These are phyloP conservation scores for Ophiostoma quercus DNA, from an alignment of 2,329 filamentous ascomycete genomes.

Conservation along the genomic window DNA sequence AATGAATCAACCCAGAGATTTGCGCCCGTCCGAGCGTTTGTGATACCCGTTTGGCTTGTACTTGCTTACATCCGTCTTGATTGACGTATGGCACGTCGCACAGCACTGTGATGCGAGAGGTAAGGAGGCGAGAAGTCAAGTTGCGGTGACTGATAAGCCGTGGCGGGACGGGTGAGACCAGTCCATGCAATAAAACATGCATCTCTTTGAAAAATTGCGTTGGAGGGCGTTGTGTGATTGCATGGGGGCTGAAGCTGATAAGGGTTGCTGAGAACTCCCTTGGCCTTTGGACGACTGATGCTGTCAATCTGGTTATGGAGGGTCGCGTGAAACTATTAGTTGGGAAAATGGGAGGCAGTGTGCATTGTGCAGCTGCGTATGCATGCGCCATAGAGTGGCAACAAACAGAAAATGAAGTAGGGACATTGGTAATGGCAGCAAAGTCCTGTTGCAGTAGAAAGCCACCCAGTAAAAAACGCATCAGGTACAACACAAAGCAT, in stretches of 20 bases:
- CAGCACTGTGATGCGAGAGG: neutral
- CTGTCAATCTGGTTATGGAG: neutral
- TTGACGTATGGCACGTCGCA: slow-evolving; percentile 4
- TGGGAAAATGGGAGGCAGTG: neutral
- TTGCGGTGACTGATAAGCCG: slow-evolving; percentile 11
- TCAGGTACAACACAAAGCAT: too few species aligned
- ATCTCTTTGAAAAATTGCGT: neutral
- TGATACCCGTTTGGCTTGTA: neutral
- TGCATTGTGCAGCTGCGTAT: neutral
- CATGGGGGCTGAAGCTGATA: neutral
- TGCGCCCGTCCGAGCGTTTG: neutral
- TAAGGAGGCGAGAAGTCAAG: neutral
- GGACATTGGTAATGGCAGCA: too few species aligned
- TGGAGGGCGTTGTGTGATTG: neutral
- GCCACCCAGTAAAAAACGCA: too few species aligned
- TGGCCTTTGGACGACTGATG: neutral
- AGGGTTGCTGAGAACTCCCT: neutral
- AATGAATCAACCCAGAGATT: neutral
- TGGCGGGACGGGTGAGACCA: slow-evolving; percentile 5
- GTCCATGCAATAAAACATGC: slow-evolving; percentile 1
- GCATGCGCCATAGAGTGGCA: neutral
- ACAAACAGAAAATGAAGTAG: neutral
- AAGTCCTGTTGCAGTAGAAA: too few species aligned
- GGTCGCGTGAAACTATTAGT: neutral
- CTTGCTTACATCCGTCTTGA: neutral